Percentiles rank a stretch among this genome's conserved stretches.
These are phyloP conservation scores for Penicillium hordei DNA, from an alignment of 2,329 filamentous ascomycete species.

Conservation along the genomic window DNA sequence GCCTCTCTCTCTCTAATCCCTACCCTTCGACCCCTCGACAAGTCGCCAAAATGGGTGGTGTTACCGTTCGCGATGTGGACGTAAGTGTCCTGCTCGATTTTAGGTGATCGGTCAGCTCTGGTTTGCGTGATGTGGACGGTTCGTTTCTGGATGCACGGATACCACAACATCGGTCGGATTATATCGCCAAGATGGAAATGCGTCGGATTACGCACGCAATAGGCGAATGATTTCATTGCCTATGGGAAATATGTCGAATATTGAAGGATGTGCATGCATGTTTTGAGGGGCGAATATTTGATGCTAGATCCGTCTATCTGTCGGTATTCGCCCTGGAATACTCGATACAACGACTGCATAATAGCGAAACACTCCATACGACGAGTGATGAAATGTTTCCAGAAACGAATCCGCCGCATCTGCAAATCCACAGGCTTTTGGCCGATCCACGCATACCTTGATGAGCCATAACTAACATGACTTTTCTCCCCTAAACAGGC, in stretches of 20 bases:
- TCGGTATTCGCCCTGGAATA: not conserved
- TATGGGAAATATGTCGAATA: not conserved
- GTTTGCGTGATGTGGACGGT: slow-evolving; percentile 17
- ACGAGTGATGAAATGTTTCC: slow-evolving; percentile 16
- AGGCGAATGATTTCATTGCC: not conserved
- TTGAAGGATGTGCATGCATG: slow-evolving; percentile 7
- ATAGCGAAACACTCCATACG: slow-evolving; percentile 7
- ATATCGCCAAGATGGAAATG: slow-evolving; percentile 11
- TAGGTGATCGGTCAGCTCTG: slow-evolving; percentile 19
- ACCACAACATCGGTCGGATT: slow-evolving; percentile 9
- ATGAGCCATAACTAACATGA: slow-evolving; percentile 19
- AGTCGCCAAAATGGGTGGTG: slow-evolving; percentile 64
- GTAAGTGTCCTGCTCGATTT: slow-evolving; percentile 44
- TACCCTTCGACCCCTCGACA: slow-evolving; percentile 34
- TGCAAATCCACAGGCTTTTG: slow-evolving; percentile 18
- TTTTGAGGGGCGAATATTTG: slow-evolving; percentile 7
- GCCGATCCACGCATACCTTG: slow-evolving; percentile 10
- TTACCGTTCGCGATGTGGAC: slow-evolving; percentile 67
- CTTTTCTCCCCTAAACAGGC: slow-evolving; percentile 46
- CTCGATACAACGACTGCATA: slow-evolving; percentile 1
- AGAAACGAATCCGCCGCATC: slow-evolving; percentile 24
- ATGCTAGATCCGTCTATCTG: not conserved
- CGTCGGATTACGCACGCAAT: slow-evolving; percentile 6
- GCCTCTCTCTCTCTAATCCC: slow-evolving; percentile 31
- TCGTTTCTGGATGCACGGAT: slow-evolving; percentile 22